phyloP scores from a whole-genome alignment of 306 rosid species.

The Trifolium dubium region DNA sequence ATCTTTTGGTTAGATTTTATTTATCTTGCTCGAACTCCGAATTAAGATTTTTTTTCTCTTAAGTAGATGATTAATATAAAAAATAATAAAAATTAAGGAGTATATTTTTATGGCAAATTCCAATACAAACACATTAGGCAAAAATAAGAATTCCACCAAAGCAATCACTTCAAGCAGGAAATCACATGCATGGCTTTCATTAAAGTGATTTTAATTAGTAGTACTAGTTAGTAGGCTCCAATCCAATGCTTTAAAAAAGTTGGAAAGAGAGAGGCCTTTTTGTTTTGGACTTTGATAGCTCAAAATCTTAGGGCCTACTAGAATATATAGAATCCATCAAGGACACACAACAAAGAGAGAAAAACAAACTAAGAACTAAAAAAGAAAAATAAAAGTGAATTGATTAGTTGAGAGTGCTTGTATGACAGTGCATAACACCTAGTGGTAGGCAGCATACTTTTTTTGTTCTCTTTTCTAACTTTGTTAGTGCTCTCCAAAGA shows the following conservation, averaged over 20 bases:
- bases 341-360: constrained; percentile 39
- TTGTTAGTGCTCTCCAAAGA: constrained; percentile 58
- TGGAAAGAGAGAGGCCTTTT: constrained; percentile 55
- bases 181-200: constrained; percentile 40
- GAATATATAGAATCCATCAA: constrained; percentile 44
- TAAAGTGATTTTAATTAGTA: constrained; percentile 32
- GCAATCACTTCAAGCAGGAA: constrained; percentile 25
- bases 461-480: constrained; percentile 49
- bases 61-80: too few species aligned
- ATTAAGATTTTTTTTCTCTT: too few species aligned
- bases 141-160: constrained; percentile 27
- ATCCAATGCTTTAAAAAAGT: constrained; percentile 44
- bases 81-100: too few species aligned
- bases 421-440: constrained; percentile 60
- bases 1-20: too few species aligned
- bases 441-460: constrained; percentile 65
- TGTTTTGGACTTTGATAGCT: constrained; percentile 31
- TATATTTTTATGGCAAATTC: too few species aligned
- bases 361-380: constrained; percentile 42
- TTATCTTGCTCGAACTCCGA: too few species aligned
- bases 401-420: constrained; percentile 54
- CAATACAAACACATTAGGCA: not conserved
- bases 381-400: not conserved
- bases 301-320: constrained; percentile 39
- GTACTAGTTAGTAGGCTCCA: not conserved